These are phyloP conservation scores for Aspergillus puulaauensis DNA, from an alignment of 2,329 filamentous ascomycete species.

Conservation along the genomic window DNA sequence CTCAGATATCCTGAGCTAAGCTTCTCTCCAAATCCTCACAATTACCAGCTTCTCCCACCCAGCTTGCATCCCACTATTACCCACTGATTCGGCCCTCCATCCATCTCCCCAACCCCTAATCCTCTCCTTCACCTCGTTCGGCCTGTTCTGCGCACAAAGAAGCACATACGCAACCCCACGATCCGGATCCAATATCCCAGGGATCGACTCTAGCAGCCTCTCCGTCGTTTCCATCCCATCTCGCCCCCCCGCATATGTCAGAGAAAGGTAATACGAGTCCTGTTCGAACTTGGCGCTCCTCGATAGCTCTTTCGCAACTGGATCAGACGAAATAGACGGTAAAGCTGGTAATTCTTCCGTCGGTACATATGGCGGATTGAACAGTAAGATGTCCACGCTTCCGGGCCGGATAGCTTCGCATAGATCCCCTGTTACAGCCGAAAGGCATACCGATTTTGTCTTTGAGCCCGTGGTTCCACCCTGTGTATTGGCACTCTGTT, in stretches of 20 bases:
- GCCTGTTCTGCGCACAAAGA: slow-evolving; percentile 87
- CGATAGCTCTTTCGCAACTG: slow-evolving; percentile 15
- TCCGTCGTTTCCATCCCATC: slow-evolving; percentile 96
- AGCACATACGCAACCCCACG: slow-evolving; percentile 85
- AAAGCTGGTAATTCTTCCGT: slow-evolving; percentile 67
- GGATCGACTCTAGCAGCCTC: slow-evolving; percentile 69
- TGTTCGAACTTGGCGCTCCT: slow-evolving; percentile 61
- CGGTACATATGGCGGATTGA: slow-evolving; percentile 97
- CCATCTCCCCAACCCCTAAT: slow-evolving; percentile 57
- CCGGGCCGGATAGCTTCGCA: slow-evolving; percentile 58
- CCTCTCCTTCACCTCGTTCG: slow-evolving; percentile 66
- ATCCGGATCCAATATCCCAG: slow-evolving; percentile 58
- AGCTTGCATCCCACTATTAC: slow-evolving; percentile 78
- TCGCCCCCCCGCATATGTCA: slow-evolving; percentile 84
- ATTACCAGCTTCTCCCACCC: slow-evolving; percentile 95
- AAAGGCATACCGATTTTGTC: background rate
- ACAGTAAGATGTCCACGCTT: slow-evolving; percentile 79
- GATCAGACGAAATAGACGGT: background rate
- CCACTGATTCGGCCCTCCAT: slow-evolving; percentile 78
- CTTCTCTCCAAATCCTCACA: slow-evolving; percentile 72
- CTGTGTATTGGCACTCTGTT: background rate
- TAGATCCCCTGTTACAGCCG: slow-evolving; percentile 65
- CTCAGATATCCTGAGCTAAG: background rate
- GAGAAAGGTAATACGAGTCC: slow-evolving; percentile 77
- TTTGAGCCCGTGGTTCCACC: background rate